Conservation (phyloP, 352 stramenopile species). For the Pythium monospermum region DNA sequence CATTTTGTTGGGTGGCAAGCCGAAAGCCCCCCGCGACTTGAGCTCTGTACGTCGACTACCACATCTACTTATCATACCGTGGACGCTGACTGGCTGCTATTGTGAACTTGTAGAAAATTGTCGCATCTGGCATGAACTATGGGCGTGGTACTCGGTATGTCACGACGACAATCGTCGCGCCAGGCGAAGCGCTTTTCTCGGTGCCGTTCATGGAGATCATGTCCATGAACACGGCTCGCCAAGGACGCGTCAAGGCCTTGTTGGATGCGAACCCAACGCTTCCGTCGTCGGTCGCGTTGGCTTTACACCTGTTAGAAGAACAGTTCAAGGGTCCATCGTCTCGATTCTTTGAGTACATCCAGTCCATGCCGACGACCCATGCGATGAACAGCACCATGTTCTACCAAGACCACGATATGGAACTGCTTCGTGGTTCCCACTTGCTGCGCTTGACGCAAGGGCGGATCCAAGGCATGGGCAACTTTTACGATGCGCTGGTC, state of each 20-base stretch:
- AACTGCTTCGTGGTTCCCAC: constrained; percentile 18
- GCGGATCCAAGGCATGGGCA: constrained; percentile 14
- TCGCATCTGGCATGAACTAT: constrained; percentile 18
- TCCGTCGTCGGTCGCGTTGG: constrained; percentile 17
- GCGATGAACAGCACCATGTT: constrained; percentile 22
- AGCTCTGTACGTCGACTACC: not conserved
- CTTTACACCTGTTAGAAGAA: constrained; percentile 25
- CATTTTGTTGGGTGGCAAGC: not conserved
- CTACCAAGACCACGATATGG: constrained; percentile 21
- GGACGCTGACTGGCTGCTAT: not conserved
- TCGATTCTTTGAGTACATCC: constrained; percentile 16
- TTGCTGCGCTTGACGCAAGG: constrained; percentile 13
- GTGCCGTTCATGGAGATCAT: constrained; percentile 21
- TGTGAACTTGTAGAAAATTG: constrained; percentile 9
- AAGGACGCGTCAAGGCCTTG: constrained; percentile 18
- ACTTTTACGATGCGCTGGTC: constrained; percentile 21
- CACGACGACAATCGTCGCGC: constrained; percentile 1
- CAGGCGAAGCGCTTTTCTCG: constrained; percentile 23
- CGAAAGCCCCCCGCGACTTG: not conserved
- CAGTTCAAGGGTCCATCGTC: constrained; percentile 17
- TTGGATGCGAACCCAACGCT: constrained; percentile 24
- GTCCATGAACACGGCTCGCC: constrained; percentile 15
- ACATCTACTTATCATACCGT: not conserved
- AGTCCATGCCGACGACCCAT: constrained; percentile 6
- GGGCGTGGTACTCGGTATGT: constrained; percentile 22